A percentile compares a stretch with the other conserved stretches of the same genome.
These are phyloP conservation scores for Jackrogersella multiformis DNA, from an alignment of 495 filamentous ascomycete species.

Conservation along the genomic window DNA sequence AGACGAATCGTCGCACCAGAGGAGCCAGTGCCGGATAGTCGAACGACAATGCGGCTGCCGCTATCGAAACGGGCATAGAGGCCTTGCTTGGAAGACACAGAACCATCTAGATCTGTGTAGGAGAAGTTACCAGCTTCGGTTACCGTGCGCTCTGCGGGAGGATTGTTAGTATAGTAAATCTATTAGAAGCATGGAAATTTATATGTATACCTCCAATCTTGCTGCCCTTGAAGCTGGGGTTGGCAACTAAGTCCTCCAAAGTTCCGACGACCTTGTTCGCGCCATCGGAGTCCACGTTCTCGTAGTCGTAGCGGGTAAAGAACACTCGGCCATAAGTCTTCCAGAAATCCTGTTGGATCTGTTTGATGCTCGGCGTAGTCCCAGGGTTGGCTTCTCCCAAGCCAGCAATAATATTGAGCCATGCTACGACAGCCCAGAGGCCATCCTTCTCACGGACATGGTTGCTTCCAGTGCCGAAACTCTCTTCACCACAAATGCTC, in stretches of 20 bases:
- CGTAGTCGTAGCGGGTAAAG: conserved; percentile 99
- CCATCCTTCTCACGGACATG: conserved; percentile 99
- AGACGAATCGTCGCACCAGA: conserved; percentile 95
- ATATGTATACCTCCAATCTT: conserved; percentile 70
- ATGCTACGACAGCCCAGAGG: conserved; percentile 95
- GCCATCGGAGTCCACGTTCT: conserved; percentile 88
- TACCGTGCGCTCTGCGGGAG: conserved; percentile 71
- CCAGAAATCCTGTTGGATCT: conserved; percentile 98
- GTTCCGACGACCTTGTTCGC: conserved; percentile 87
- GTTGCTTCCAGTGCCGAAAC: conserved; percentile 98
- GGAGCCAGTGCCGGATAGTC: conserved; percentile 92
- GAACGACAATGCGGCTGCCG: conserved; percentile 91
- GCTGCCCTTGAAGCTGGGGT: conserved; percentile 79
- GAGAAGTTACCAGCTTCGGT: conserved; percentile 92
- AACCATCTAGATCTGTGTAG: conserved; percentile 96
- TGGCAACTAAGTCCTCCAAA: conserved; percentile 73
- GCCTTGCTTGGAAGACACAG: conserved; percentile 94
- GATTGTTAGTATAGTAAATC: conserved; percentile 10
- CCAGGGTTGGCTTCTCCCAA: conserved; percentile 81
- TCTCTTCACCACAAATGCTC: conserved; percentile 98
- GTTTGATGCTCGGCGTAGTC: conserved; percentile 84
- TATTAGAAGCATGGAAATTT: background rate
- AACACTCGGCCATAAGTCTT: conserved; percentile 94
- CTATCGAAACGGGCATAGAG: conserved; percentile 95
- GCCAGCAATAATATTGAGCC: conserved; percentile 98